Evolutionary conservation across 805 yeast genomes (phyloP), one percentile per base, ranked within the genome.

Genomic region (Yarrowia sp.): DNA sequence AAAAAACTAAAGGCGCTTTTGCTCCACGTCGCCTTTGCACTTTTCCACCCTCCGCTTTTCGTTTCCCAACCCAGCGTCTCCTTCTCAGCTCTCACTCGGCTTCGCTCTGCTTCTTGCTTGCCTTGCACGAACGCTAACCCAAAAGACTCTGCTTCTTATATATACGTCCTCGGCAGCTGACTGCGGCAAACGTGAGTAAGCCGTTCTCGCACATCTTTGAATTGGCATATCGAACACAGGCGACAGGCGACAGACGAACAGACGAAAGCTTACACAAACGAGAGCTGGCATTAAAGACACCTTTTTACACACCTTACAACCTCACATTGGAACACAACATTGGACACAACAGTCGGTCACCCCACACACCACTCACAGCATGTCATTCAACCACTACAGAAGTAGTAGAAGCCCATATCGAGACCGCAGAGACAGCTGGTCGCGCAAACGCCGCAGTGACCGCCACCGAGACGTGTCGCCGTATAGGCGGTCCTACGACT

Each of bases 331-430:
- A 9, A 38, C 43, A 36, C 43, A 19, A 9, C n/a, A n/a, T n/a
- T n/a, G n/a, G n/a, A 9, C 34, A 38, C 43, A 14, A 2, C 2
- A n/a, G n/a, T n/a, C 13, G 1, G 14, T 14, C 43, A 12, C 24
- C 34, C 33, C n/a, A n/a, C n/a, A 50, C 43, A 19, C 38, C 20
- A 7, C 4, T 15, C 14, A 2, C 40, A 17, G 6, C 58, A 52
- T 52, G 58, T 52, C 58, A 47, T 47, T 47, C 52, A 52, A 52
- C 58, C 58, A 52, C 58, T 52, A 52, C 58, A 36, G 58, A 20
- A 52, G 43, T 38, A 38, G 58, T 38, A 14, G 43, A 36, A 36
- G 58, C 43, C 43, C 58, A 9, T 14, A 19, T 9, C 34, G 58
- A 4, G 58, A 52, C 43, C 20, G 42, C 4, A 17, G 17, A 13